A percentile compares a stretch with the other conserved stretches of the same genome.
These are phyloP conservation scores for Globisporangium mamillatum DNA, from an alignment of 352 stramenopile species.

Conservation along the genomic window DNA sequence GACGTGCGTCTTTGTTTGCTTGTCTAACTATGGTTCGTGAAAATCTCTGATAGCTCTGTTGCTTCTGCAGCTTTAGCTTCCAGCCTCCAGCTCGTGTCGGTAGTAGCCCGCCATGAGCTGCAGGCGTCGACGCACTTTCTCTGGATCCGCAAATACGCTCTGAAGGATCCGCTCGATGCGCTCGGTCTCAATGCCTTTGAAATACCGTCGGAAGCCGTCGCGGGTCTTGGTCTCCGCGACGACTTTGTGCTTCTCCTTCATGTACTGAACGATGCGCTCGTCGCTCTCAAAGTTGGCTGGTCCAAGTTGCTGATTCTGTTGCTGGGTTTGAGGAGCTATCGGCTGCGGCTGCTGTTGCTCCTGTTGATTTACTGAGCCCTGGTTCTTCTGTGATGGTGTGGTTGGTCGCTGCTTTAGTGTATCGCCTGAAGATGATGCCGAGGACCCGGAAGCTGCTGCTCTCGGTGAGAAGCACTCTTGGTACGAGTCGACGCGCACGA, in stretches of 20 bases:
- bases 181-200: constrained; percentile 49
- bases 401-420: background rate
- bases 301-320: constrained; percentile 20
- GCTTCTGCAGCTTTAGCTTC: background rate
- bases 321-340: background rate
- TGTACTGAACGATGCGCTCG: constrained; percentile 42
- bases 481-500: constrained; percentile 27
- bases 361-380: constrained; percentile 7
- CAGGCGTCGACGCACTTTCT: constrained; percentile 61
- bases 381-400: background rate
- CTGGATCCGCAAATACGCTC: constrained; percentile 43
- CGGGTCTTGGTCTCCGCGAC: constrained; percentile 63
- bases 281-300: constrained; percentile 45
- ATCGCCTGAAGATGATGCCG: background rate
- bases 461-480: constrained; percentile 29
- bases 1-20: background rate
- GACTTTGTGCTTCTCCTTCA: constrained; percentile 44
- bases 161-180: constrained; percentile 48
- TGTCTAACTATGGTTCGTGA: background rate
- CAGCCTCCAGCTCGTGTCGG: constrained; percentile 18
- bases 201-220: constrained; percentile 68
- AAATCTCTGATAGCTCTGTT: background rate
- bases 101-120: constrained; percentile 70
- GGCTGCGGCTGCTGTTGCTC: constrained; percentile 21
- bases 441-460: background rate